Base-by-base conservation (phyloP, 768 basidiomycete species). In the Cyclocybe aegerita region DNA sequence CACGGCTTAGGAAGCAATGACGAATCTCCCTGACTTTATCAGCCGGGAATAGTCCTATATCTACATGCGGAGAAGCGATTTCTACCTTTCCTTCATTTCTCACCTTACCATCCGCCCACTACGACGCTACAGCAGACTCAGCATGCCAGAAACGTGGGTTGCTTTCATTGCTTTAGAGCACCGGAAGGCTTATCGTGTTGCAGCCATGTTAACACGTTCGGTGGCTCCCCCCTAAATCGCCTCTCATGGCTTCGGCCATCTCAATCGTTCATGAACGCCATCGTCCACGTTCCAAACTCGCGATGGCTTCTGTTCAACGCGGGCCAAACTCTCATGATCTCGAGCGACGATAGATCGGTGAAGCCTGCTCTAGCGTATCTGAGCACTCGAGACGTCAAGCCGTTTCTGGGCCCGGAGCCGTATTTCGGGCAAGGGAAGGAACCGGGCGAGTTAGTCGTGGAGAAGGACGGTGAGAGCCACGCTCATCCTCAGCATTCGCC, bases 201-300 rank as follows among this genome's bases (percentile, higher is more conserved):
- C 45, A 70, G 68, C 45, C 64, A 62, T 52, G 62, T 71, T 30
- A 75, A 76, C 53, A 65, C 69, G 58, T 77, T 71, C 58, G 67
- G 72, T 6, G 86, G 87, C 36, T 88, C 90, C 48, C 83, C 88
- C 38, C 69, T 92, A 31, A 92, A 92, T 65, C 85, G 91, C 11
- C 75, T 93, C 14, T 84, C 88, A 1, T 93, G 93, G 85, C 76
- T 94, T 33, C 78, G 91, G 23, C 67, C 83, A 3, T 91, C 89
- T 10, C 79, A 82, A 29, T 65, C 78, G 7, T 92, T 94, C 68
- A 76, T 98, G 42, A 90, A 92, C 50, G 75, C 83, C 14, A 75
- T 93, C 57, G 70, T 87, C 34, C 65, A 61, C 11, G 74, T 81
- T 9, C 78, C 82, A 0, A 63, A 80, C 3, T 80, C 93, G 0